Evolutionary conservation across 306 rosid genomes (phyloP), one percentile per base, ranked within the genome.

Genomic region (Pyrus pyrifolia): DNA sequence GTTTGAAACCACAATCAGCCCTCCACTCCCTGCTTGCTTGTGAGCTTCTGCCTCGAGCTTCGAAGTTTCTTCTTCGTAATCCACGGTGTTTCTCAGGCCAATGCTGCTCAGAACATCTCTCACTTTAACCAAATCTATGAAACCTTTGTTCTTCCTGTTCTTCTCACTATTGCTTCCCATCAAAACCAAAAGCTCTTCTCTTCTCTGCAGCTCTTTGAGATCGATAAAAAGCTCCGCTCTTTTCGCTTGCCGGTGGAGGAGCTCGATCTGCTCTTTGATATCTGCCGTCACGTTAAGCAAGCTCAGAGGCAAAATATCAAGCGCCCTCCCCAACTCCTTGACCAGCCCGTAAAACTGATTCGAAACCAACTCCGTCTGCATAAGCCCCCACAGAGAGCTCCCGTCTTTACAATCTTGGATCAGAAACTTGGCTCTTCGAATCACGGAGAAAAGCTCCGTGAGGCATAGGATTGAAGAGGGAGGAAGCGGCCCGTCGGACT

Each of bases 21-120:
- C 98, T 46, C 98, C 97, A 8, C 92, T 90, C 19, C 98, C 97
- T 33, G 97, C 98, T 78, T 95, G 96, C 71, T 89, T 95, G 74
- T 79, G 83, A 66, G 89, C 91, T 84, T 95, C 98, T 29, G 78
- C 84, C 80, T 90, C 93, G 31, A 95, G 90, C 84, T 90, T 95
- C 19, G 81, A 85, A n/a, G 84, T 84, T 76, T 95, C 98, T 62
- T 82, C 85, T 67, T 86, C 93, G 69, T 91, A 95, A 83, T 95
- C 96, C 62, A 81, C 49, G 19, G 84, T 63, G 7, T 70, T 88
- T 88, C 76, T 90, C 78, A 92, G 70, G 42, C 98, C 97, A 82
- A 85, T 86, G 86, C 89, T 71, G 71, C 82, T 78, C 23, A 95
- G 76, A 52, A 89, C 79, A 78, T 89, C 96, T 64, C 82, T 85